Evolutionary conservation across 805 yeast species (phyloP), one percentile per base, ranked within the genome.

Genomic region (Kluyveromyces siamensis): DNA sequence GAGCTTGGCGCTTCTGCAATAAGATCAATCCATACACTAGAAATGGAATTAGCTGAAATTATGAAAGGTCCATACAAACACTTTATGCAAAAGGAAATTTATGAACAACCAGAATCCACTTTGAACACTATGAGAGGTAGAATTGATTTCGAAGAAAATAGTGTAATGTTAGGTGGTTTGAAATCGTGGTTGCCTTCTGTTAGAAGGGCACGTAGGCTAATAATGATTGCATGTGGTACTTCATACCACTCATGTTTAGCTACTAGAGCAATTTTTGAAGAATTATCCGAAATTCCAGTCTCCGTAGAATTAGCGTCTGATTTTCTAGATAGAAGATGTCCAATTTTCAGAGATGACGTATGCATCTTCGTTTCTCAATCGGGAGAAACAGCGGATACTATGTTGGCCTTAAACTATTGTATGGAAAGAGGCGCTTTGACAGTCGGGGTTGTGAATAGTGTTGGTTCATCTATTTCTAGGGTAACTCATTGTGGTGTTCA

Each of bases 111-210:
- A 37, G 99, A 93, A 65, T 90, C 98, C 3, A 85, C 97, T 46
- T 85, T 90, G 68, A 93, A 93, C 74, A 93, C 99, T 46, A 93
- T 93, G 99, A 85, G 99, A 76, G 99, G 99, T 64, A 87, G 99
- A 75, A 76, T 93, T 53, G 98, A 93, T 70, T 93, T 93, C 63
- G 89, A 82, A 41, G 82, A 83, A 66, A 75, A 76, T 59, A 73
- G 71, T 40, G 84, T 93, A 57, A 85, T 79, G 56, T 76, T 93
- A 52, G 99, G 99, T 63, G 99, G 99, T 39, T 76, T 93, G 62
- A 80, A 84, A 58, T 76, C 84, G 14, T 87, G 83, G 77, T 74
- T 93, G 54, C 81, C 93, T 27, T 86, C 93, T 42, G 87, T 93
- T 54, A 81, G 98, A 72, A 81, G 96, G 63, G 89, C 96, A 59